Evolutionary conservation across 345 rosid species (phyloP).

Genomic region (Citrus trifoliata): DNA sequence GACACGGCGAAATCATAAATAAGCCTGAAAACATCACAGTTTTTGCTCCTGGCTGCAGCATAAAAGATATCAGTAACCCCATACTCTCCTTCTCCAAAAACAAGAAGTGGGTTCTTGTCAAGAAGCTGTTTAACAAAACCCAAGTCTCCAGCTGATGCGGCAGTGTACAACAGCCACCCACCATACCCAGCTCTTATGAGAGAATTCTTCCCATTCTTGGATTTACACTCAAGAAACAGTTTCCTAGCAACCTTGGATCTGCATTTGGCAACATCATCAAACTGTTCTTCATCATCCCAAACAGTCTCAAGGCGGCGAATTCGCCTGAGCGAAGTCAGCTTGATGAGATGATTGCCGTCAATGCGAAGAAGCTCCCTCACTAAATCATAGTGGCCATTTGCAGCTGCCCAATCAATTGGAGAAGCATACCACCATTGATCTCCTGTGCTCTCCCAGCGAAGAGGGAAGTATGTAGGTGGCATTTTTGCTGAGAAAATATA

Average conservation of each 20-base stretch:
- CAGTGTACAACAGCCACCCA: conserved; percentile 91
- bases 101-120: conserved; percentile 64
- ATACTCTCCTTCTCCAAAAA: conserved; percentile 93
- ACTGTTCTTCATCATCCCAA: conserved; percentile 80
- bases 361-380: conserved; percentile 83
- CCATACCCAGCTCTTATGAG: conserved; percentile 76
- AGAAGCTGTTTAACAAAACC: conserved; percentile 64
- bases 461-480: conserved; percentile 78
- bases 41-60: conserved; percentile 84
- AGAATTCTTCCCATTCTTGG: conserved; percentile 51
- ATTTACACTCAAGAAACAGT: conserved; percentile 62
- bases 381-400: conserved; percentile 84
- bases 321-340: conserved; percentile 89
- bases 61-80: conserved; percentile 86
- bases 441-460: conserved; percentile 95
- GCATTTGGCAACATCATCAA: conserved; percentile 63
- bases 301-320: conserved; percentile 91
- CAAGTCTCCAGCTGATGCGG: conserved; percentile 92
- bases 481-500: conserved; percentile 18
- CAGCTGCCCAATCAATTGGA: conserved; percentile 92
- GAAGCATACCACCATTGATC: conserved; percentile 99
- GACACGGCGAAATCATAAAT: conserved; percentile 63
- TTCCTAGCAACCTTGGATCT: conserved; percentile 68
- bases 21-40: conserved; percentile 55
- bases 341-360: conserved; percentile 82